These are phyloP conservation scores for Suillus cothurnatus DNA, from an alignment of 768 basidiomycete genomes.

Conservation along the genomic window DNA sequence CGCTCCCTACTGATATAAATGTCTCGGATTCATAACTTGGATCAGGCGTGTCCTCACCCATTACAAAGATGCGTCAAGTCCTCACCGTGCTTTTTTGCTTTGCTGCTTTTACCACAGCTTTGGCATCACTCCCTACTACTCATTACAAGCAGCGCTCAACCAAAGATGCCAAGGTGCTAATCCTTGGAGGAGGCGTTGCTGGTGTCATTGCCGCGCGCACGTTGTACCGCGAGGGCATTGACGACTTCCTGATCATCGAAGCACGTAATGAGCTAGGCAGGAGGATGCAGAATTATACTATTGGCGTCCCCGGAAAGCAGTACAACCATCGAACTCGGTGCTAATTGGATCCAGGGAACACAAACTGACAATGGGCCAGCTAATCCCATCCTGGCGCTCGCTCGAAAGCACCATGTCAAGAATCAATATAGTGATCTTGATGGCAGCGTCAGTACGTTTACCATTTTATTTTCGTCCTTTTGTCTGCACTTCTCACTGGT, in stretches of 20 bases:
- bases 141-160: slow-evolving; percentile 1
- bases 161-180: slow-evolving; percentile 44
- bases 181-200: slow-evolving; percentile 67
- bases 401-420: slow-evolving; percentile 53
- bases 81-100: not conserved
- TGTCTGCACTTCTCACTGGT: not conserved
- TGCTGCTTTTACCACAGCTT: not conserved
- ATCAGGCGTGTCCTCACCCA: not conserved
- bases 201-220: slow-evolving; percentile 68
- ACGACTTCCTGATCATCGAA: slow-evolving; percentile 64
- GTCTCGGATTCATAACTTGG: not conserved
- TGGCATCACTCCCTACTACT: not conserved
- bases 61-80: not conserved
- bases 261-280: slow-evolving; percentile 62
- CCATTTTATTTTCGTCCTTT: not conserved
- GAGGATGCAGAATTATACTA: slow-evolving; percentile 50
- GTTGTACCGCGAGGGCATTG: slow-evolving; percentile 52
- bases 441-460: slow-evolving; percentile 45
- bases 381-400: slow-evolving; percentile 64
- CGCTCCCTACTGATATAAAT: not conserved
- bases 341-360: slow-evolving; percentile 65
- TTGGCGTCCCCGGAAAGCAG: slow-evolving; percentile 42
- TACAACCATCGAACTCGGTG: slow-evolving; percentile 56
- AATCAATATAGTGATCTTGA: slow-evolving; percentile 48
- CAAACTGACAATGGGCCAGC: slow-evolving; percentile 48